Evolutionary conservation across 306 rosid species (phyloP).

Genomic region (Acmispon strigosus): DNA sequence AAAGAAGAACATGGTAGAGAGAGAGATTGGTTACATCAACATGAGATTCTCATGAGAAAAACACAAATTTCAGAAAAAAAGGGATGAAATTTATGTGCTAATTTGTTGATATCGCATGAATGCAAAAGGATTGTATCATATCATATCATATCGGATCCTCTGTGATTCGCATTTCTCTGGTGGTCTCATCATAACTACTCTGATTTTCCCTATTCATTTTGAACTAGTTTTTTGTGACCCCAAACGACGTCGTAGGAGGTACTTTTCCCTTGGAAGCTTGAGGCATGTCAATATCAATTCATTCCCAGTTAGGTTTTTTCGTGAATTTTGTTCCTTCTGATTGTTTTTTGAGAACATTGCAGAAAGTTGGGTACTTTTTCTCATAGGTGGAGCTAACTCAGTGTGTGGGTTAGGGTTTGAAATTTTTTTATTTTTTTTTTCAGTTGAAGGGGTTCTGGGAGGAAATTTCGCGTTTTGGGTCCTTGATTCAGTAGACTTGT

Average conservation of each 20-base stretch:
- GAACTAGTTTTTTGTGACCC: background rate
- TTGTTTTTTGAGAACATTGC: background rate
- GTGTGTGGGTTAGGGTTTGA: constrained; percentile 29
- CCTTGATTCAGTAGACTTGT: background rate
- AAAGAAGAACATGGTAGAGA: constrained; percentile 1
- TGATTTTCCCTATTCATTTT: constrained; percentile 5
- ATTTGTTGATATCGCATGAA: background rate
- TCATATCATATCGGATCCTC: constrained; percentile 41
- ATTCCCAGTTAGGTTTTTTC: constrained; percentile 31
- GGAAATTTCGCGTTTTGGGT: background rate
- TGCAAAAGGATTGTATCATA: constrained; percentile 17
- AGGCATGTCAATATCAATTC: constrained; percentile 44
- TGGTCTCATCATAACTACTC: no score
- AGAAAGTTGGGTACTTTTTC: background rate
- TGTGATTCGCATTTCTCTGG: constrained; percentile 9
- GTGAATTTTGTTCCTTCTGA: background rate
- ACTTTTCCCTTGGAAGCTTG: no score
- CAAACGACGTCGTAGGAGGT: background rate
- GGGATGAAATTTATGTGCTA: no score
- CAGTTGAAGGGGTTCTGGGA: constrained; percentile 15
- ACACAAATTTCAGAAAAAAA: no score
- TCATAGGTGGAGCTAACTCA: constrained; percentile 12
- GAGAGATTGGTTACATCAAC: background rate
- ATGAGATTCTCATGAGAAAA: constrained; percentile 18
- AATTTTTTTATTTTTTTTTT: background rate